Evolutionary conservation across 805 yeast genomes (phyloP).

Genomic region (Hanseniaspora jakobsenii): DNA sequence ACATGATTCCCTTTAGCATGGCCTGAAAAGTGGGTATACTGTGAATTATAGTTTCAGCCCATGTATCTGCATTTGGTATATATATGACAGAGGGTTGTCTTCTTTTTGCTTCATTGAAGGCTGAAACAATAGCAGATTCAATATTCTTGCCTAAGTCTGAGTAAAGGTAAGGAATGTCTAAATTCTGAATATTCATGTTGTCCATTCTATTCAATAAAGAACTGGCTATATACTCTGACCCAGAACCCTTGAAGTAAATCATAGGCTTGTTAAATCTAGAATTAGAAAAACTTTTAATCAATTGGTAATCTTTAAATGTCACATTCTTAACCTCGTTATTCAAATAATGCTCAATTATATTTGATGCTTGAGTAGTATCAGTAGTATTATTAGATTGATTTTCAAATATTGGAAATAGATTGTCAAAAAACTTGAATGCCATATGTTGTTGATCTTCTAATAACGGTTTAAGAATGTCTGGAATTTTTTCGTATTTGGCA

Average conservation of each 20-base stretch:
- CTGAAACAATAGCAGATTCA: conserved; percentile 72
- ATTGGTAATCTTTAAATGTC: conserved; percentile 58
- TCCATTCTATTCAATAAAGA: conserved; percentile 75
- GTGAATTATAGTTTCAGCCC: conserved; percentile 64
- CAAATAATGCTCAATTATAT: conserved; percentile 26
- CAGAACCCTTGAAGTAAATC: conserved; percentile 65
- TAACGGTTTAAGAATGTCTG: conserved; percentile 56
- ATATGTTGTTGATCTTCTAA: conserved; percentile 39
- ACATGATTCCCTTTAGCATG: conserved; percentile 51
- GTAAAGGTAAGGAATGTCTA: conserved; percentile 66
- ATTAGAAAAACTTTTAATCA: conserved; percentile 36
- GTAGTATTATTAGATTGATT: conserved; percentile 21
- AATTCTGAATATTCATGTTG: conserved; percentile 76
- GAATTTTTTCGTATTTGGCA: conserved; percentile 58
- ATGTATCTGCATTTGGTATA: conserved; percentile 70
- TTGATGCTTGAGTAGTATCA: conserved; percentile 20
- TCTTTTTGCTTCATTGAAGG: conserved; percentile 74
- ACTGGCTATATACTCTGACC: conserved; percentile 73
- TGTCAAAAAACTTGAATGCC: conserved; percentile 39
- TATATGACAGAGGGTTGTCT: conserved; percentile 79
- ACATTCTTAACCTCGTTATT: conserved; percentile 26
- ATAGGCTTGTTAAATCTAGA: conserved; percentile 74
- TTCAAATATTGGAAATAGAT: conserved; percentile 40
- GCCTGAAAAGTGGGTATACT: conserved; percentile 43
- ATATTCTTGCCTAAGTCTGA: conserved; percentile 71